Evolutionary conservation across 805 yeast genomes (phyloP).

Genomic region (Yamadazyma ubonensis): DNA sequence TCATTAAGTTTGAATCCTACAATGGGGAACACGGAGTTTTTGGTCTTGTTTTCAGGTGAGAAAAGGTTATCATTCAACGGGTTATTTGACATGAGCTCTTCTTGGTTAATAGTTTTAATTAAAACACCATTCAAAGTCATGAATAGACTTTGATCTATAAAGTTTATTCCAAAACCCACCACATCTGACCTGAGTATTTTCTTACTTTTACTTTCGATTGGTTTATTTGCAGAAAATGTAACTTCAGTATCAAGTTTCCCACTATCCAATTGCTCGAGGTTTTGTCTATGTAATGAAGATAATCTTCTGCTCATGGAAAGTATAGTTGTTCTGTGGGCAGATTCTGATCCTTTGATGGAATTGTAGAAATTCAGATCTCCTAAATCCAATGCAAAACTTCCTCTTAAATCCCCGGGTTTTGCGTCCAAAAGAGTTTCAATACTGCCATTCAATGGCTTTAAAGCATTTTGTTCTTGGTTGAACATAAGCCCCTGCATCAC

Average conservation of each 20-base stretch:
- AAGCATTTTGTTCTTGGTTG: constrained; percentile 17
- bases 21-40: constrained; percentile 35
- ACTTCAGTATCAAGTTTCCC: constrained; percentile 38
- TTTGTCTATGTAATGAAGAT: constrained; percentile 29
- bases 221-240: constrained; percentile 26
- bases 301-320: constrained; percentile 38
- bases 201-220: constrained; percentile 10
- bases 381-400: constrained; percentile 42
- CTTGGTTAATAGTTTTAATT: constrained; percentile 24
- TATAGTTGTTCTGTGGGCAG: constrained; percentile 28
- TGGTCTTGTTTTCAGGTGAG: constrained; percentile 18
- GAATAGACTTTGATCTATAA: constrained; percentile 59
- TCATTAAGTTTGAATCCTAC: constrained; percentile 33
- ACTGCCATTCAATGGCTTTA: constrained; percentile 17
- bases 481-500: constrained; percentile 28
- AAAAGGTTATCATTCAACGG: constrained; percentile 23
- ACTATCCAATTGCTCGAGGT: constrained; percentile 25
- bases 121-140: constrained; percentile 78
- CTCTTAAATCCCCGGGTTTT: constrained; percentile 42
- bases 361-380: constrained; percentile 41
- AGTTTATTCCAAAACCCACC: constrained; percentile 84
- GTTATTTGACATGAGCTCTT: constrained; percentile 23
- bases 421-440: constrained; percentile 26
- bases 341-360: constrained; percentile 32
- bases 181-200: constrained; percentile 44